These are phyloP conservation scores for Aspergillus sp. DNA, from an alignment of 2,329 filamentous ascomycete species.

Conservation along the genomic window DNA sequence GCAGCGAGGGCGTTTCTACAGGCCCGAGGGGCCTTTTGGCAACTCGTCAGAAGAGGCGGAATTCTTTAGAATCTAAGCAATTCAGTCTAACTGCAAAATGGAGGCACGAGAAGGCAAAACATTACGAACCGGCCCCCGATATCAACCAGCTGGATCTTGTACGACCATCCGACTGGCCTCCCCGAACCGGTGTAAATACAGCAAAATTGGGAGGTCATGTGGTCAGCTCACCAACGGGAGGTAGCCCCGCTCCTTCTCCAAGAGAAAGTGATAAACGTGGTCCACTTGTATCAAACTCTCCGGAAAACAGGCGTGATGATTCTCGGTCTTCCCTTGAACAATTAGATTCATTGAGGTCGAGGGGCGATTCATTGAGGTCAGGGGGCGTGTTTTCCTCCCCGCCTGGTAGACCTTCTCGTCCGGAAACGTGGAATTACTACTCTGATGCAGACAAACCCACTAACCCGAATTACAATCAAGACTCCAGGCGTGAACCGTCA, in stretches of 20 bases:
- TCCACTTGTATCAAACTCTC: too few species aligned
- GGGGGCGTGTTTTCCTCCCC: too few species aligned
- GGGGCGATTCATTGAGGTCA: too few species aligned
- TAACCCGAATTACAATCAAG: too few species aligned
- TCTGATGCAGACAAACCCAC: too few species aligned
- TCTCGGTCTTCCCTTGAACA: too few species aligned
- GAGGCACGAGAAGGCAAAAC: conserved; percentile 27
- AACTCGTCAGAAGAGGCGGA: conserved; percentile 4
- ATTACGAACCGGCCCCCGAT: conserved; percentile 31
- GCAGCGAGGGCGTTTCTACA: not conserved
- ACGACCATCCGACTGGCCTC: conserved; percentile 28
- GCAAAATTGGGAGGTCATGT: not conserved
- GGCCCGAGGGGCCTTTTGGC: not conserved
- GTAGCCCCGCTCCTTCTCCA: not conserved
- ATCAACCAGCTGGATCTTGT: conserved; percentile 30
- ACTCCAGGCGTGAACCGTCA: too few species aligned
- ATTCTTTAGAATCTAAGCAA: conserved; percentile 2
- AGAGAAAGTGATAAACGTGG: not conserved
- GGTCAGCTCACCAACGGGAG: not conserved
- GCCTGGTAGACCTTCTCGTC: too few species aligned
- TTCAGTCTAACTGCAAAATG: conserved; percentile 23
- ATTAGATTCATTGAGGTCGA: too few species aligned
- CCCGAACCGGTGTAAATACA: conserved; percentile 1
- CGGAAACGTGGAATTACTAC: too few species aligned
- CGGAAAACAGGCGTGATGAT: too few species aligned